Evolutionary conservation across 2,329 filamentous ascomycete species (phyloP).

Genomic region (Raffaelea ambrosiae): DNA sequence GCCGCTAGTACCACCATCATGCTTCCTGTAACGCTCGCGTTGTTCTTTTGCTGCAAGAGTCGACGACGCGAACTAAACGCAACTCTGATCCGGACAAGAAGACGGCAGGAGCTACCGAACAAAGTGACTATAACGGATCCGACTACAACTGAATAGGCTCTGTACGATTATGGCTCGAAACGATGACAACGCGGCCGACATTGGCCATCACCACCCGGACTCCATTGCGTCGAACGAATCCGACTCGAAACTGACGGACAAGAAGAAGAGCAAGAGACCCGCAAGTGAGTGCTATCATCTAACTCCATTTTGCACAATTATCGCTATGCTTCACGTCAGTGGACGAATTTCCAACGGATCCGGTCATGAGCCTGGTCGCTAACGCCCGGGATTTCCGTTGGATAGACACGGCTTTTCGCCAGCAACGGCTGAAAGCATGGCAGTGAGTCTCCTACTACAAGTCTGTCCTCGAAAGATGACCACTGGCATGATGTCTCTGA

Average conservation of each 20-base stretch:
- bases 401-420: slow-evolving; percentile 87
- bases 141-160: too few relatives aligned
- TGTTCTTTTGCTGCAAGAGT: background rate
- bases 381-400: background rate
- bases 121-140: too few relatives aligned
- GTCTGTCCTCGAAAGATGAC: too few relatives aligned
- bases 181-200: slow-evolving; percentile 19
- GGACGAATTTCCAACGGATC: too few relatives aligned
- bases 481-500: too few relatives aligned
- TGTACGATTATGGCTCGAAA: slow-evolving; percentile 28
- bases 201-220: slow-evolving; percentile 32
- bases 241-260: slow-evolving; percentile 49
- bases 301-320: too few relatives aligned
- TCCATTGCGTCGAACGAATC: slow-evolving; percentile 49
- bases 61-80: background rate
- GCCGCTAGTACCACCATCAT: too few relatives aligned
- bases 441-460: slow-evolving; percentile 65
- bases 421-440: slow-evolving; percentile 97
- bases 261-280: slow-evolving; percentile 84
- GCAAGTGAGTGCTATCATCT: slow-evolving; percentile 70
- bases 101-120: background rate
- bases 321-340: too few relatives aligned
- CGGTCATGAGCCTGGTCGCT: background rate
- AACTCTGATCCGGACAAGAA: background rate
- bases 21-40: background rate